phyloP scores from a whole-genome alignment of 1,284 basidiomycete genomes.

The Volvariella volvacea region DNA sequence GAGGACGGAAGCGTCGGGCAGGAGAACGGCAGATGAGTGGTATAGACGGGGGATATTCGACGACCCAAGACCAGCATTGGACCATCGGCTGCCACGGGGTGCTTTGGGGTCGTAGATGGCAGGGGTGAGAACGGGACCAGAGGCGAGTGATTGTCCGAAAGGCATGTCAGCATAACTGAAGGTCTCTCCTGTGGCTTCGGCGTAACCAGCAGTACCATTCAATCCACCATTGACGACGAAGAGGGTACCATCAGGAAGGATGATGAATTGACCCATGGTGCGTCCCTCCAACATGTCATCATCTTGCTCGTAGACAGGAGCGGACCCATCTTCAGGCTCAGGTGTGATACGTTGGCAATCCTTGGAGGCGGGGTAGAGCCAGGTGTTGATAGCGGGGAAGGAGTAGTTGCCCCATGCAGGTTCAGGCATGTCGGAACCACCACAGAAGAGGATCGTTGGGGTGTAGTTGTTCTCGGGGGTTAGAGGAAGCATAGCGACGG shows the following conservation, averaged over 20 bases:
- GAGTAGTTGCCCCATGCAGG: conserved; percentile 69
- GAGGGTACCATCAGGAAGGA: conserved; percentile 69
- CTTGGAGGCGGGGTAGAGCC: conserved; percentile 53
- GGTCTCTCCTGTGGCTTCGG: conserved; percentile 45
- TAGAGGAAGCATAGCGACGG: conserved; percentile 85
- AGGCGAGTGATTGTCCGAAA: conserved; percentile 54
- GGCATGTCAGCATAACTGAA: conserved; percentile 44
- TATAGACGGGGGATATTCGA: conserved; percentile 75
- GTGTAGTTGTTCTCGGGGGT: conserved; percentile 87
- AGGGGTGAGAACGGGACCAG: conserved; percentile 61
- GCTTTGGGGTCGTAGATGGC: conserved; percentile 73
- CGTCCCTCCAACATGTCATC: conserved; percentile 74
- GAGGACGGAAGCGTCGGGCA: conserved; percentile 85
- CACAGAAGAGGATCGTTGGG: conserved; percentile 85
- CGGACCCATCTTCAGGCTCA: conserved; percentile 61
- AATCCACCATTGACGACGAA: conserved; percentile 73
- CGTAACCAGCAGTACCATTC: conserved; percentile 75
- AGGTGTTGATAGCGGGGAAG: conserved; percentile 61
- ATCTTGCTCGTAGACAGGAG: conserved; percentile 51
- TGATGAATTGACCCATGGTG: conserved; percentile 86
- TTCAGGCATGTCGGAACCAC: conserved; percentile 73
- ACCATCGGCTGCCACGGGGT: conserved; percentile 65
- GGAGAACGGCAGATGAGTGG: conserved; percentile 84
- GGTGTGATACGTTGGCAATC: conserved; percentile 76
- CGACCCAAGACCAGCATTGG: conserved; percentile 50